Evolutionary conservation across 169 alveolate species (phyloP), one percentile per base, ranked within the genome.

Genomic region (Ichthyophthirius multifiliis): DNA sequence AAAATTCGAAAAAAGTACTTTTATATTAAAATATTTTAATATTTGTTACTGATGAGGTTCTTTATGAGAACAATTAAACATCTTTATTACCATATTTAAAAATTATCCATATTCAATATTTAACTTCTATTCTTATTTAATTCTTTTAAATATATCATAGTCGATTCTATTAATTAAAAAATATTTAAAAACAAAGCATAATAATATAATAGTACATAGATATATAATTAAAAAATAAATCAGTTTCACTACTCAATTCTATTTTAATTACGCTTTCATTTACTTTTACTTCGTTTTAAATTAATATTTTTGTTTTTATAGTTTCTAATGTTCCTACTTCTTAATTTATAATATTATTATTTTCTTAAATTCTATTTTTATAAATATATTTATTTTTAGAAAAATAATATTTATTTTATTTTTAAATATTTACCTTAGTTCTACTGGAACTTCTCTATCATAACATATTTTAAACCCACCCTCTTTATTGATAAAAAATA

Each of bases 21-120:
- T 15, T 12, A 20, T 12, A 45, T 20, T 16, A 46, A 46, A 16
- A 20, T 6, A 45, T 45, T 45, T 45, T 45, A 12, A 10, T 55
- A 10, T 5, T 62, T 23, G 15, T 32, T 75, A 76, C 83, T 81
- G 65, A 45, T 95, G 97, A 30, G 98, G 99, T 67, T 95, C 99
- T 85, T 94, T 95, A 78, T 96, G 94, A 89, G 99, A 96, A 43
- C 97, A 92, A 89, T 97, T 98, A 43, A 96, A 93, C 98, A 96
- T 93, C 87, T 94, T 96, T 75, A 96, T 92, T 39, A 96, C 86
- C 81, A 96, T 96, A 46, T 92, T 83, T 20, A 96, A 84, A 63
- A 94, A 96, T 76, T 97, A 98, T 7, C 92, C 76, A 83, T 94
- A 97, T 20, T 95, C 98, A 23, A 97, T 93, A 96, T 95, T 96